These are phyloP conservation scores for Phaeosphaeria sp. DNA, from an alignment of 2,329 filamentous ascomycete species.

Conservation along the genomic window DNA sequence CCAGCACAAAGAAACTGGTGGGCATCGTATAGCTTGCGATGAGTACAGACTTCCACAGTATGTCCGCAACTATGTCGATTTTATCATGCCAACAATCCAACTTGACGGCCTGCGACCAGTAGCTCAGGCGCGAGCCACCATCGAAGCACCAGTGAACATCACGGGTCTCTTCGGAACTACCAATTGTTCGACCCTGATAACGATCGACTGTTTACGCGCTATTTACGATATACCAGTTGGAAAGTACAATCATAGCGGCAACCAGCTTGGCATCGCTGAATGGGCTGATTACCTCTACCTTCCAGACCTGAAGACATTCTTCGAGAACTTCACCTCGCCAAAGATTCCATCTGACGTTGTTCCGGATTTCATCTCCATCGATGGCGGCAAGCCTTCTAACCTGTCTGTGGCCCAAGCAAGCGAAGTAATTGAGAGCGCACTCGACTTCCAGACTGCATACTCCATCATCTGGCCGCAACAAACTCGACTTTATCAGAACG, in stretches of 20 bases:
- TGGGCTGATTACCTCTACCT: conserved; percentile 52
- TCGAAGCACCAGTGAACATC: conserved; percentile 9
- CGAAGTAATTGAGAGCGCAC: conserved; percentile 21
- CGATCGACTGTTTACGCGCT: conserved; percentile 22
- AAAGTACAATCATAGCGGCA: conserved; percentile 21
- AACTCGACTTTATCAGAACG: conserved; percentile 20
- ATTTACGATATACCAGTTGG: conserved; percentile 26
- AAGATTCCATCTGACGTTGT: conserved; percentile 18
- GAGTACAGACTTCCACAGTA: conserved; percentile 19
- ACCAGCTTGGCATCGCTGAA: conserved; percentile 49
- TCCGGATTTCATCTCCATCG: conserved; percentile 36
- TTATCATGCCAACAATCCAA: conserved; percentile 22
- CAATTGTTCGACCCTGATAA: conserved; percentile 17
- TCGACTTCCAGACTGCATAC: conserved; percentile 25
- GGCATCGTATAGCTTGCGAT: conserved; percentile 22
- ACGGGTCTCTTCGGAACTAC: conserved; percentile 10
- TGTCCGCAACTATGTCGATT: conserved; percentile 23
- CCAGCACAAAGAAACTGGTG: conserved; percentile 19
- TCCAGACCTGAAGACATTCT: conserved; percentile 55
- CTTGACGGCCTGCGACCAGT: conserved; percentile 20
- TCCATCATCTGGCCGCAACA: conserved; percentile 28
- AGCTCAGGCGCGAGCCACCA: conserved; percentile 9
- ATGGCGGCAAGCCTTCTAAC: conserved; percentile 53
- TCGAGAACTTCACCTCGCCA: conserved; percentile 39
- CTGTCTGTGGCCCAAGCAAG: conserved; percentile 43